Evolutionary conservation across 305 asterid species (phyloP).

Genomic region (Lippia alba): DNA sequence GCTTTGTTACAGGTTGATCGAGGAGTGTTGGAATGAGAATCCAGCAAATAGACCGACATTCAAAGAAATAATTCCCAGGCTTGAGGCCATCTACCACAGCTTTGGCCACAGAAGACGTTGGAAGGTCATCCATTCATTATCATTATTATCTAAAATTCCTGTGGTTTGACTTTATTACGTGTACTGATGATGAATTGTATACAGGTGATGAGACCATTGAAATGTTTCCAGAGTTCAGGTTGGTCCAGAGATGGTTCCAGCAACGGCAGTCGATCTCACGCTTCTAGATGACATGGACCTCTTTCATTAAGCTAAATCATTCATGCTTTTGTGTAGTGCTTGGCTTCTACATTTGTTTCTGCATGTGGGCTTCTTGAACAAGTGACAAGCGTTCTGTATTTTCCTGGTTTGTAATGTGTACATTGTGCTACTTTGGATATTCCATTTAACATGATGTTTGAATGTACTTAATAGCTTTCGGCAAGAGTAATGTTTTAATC

Average conservation of each 20-base stretch:
- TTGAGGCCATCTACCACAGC: slow-evolving; percentile 64
- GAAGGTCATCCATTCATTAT: slow-evolving; percentile 58
- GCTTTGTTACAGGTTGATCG: slow-evolving; percentile 65
- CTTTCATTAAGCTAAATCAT: no score
- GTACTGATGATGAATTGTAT: background rate
- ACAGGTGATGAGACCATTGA: slow-evolving; percentile 79
- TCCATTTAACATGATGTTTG: no score
- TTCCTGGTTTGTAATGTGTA: no score
- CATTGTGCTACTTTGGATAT: no score
- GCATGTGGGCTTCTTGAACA: no score
- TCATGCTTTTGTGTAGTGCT: no score
- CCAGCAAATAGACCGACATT: slow-evolving; percentile 84
- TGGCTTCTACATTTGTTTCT: no score
- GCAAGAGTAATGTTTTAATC: slow-evolving; percentile 18
- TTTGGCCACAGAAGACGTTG: slow-evolving; percentile 71
- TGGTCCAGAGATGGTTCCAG: slow-evolving; percentile 59
- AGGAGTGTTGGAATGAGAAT: slow-evolving; percentile 81
- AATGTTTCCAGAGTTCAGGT: slow-evolving; percentile 69
- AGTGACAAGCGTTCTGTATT: no score
- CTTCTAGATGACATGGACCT: slow-evolving; percentile 40
- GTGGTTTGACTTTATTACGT: no score
- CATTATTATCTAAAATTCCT: background rate
- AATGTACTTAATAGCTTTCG: no score
- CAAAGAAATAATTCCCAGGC: slow-evolving; percentile 78
- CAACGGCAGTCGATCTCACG: slow-evolving; percentile 43